phyloP scores from a whole-genome alignment of 164 flowering plant species.

The Brasenia schreberi region DNA sequence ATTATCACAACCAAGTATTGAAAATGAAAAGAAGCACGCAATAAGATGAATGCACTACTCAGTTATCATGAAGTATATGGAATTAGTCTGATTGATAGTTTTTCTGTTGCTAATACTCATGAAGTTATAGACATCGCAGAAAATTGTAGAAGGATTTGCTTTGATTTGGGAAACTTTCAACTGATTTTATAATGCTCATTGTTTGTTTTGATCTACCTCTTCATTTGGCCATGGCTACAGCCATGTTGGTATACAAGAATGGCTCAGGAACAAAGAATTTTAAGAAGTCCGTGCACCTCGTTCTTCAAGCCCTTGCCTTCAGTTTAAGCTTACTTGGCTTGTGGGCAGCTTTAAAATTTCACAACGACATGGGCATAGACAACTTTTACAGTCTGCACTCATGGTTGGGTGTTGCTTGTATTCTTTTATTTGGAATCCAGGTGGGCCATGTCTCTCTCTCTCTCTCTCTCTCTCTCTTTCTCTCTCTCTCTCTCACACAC shows the following conservation, averaged over 20 bases:
- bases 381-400: constrained; percentile 98
- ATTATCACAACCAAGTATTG: too few relatives aligned
- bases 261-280: constrained; percentile 71
- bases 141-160: background rate
- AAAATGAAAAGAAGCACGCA: too few relatives aligned
- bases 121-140: background rate
- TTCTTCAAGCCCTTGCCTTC: constrained; percentile 55
- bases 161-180: background rate
- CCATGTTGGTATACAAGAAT: constrained; percentile 87
- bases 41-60: too few relatives aligned
- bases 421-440: constrained; percentile 65
- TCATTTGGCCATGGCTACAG: constrained; percentile 28
- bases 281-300: constrained; percentile 70
- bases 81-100: too few relatives aligned
- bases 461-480: background rate
- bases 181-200: background rate
- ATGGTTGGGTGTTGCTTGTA: constrained; percentile 88
- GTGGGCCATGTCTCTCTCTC: constrained; percentile 17
- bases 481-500: background rate
- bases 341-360: constrained; percentile 90
- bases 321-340: constrained; percentile 57
- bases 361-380: constrained; percentile 89
- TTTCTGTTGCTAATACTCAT: background rate
- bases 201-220: background rate
- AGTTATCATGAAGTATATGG: too few relatives aligned